Percentiles rank a stretch among this genome's conserved stretches.
Evolutionary conservation across 768 basidiomycete genomes (phyloP).

Genomic region (Udeniomyces megalosporus): DNA sequence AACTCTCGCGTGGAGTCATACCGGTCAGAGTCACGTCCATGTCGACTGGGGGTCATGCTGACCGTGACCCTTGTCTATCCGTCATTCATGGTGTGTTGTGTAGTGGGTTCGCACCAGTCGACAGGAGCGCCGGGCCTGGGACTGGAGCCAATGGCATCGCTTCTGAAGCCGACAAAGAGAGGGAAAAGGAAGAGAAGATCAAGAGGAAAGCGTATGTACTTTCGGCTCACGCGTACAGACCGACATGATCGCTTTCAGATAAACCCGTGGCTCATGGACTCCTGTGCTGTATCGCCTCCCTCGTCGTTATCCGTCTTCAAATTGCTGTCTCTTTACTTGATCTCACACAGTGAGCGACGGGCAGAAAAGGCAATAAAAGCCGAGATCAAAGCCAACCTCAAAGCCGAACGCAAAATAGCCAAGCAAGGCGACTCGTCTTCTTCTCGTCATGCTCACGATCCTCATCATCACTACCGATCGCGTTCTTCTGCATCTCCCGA

Average conservation of each 20-base stretch:
- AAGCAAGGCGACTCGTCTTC: not conserved
- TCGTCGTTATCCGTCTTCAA: not conserved
- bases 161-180: not conserved
- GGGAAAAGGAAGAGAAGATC: not conserved
- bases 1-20: too few relatives aligned
- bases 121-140: not conserved
- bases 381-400: constrained; percentile 13
- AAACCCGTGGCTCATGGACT: not conserved
- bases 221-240: not conserved
- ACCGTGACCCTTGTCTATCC: not conserved
- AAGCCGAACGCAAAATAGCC: not conserved
- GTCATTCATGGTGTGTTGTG: not conserved
- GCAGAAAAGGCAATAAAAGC: constrained; percentile 10
- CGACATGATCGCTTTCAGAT: not conserved
- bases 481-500: not conserved
- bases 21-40: too few relatives aligned
- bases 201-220: constrained; percentile 1
- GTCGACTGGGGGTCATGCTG: too few relatives aligned
- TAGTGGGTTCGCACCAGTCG: constrained; percentile 12
- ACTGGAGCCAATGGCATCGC: not conserved
- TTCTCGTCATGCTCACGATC: not conserved
- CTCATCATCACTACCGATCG: not conserved
- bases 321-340: not conserved
- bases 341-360: not conserved
- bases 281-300: not conserved